Base-by-base conservation (phyloP, 2,329 filamentous ascomycete genomes). In the Myotisia sp. region DNA sequence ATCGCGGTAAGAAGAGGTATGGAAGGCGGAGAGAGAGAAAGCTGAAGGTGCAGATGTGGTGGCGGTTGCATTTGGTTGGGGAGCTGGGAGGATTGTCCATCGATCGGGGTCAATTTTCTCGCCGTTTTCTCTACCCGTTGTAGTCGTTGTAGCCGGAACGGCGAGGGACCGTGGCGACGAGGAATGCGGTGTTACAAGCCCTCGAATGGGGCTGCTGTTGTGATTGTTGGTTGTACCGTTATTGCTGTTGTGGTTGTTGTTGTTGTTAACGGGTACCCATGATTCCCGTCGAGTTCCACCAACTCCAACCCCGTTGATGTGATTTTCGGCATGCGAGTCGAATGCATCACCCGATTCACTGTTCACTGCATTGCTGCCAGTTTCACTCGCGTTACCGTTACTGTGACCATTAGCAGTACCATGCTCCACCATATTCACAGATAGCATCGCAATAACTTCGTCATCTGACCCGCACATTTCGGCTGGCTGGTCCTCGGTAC, bases 321-420 rank as follows among this genome's bases (percentile, higher is more conserved):
- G n/a, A 6, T 55, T 50, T 13, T 56, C 54, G 8, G 48, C 37
- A 16, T 44, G 38, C 21, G 44, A 42, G 4, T 59, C 57, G 6
- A 42, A 32, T 5, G 38, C 38, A 9, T 58, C 55, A 1, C 54
- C 55, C 1, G 54, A 40, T 13, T 60, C 56, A 27, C 56, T 60
- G 51, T 55, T 54, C n/a, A 59, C 53, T 2, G 54, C 50, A 29
- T 56, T 56, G 46, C 56, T 62, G 13, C 54, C 55, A 5, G 54
- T 48, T 28, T 61, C 58, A 28, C 58, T 61, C 28, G 52, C 37
- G 10, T 46, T 51, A 2, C 42, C 46, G n/a, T n/a, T n/a, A n/a
- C n/a, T n/a, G n/a, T n/a, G n/a, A n/a, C n/a, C n/a, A n/a, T n/a
- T n/a, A n/a, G n/a, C n/a, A n/a, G n/a, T n/a, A 16, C 12, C 14